A percentile compares a stretch with the other conserved stretches of the same genome.
Evolutionary conservation across 768 basidiomycete species (phyloP).

Genomic region (Trametes sanguinea): DNA sequence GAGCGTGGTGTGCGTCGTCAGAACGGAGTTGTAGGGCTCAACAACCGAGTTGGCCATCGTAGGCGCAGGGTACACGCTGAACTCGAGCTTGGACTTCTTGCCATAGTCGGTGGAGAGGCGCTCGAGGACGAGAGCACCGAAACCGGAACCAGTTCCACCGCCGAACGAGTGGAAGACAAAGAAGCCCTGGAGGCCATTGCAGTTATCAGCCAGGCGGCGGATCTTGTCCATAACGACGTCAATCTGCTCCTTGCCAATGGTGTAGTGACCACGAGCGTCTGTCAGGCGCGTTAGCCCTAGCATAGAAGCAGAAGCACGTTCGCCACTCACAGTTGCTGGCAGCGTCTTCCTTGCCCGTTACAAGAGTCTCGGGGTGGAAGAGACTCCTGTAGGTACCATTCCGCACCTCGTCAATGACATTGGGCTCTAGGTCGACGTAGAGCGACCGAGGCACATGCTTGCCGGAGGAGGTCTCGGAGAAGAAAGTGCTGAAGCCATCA

Average conservation of each 20-base stretch:
- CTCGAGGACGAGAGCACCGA: slow-evolving; percentile 96
- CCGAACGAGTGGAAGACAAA: slow-evolving; percentile 99
- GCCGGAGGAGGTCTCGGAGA: slow-evolving; percentile 95
- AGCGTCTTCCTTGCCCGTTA: slow-evolving; percentile 99
- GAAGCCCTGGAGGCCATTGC: slow-evolving; percentile 97
- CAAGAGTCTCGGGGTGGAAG: slow-evolving; percentile 98
- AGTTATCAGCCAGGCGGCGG: slow-evolving; percentile 96
- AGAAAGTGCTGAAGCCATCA: slow-evolving; percentile 98
- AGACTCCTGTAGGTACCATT: slow-evolving; percentile 94
- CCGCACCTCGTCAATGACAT: slow-evolving; percentile 96
- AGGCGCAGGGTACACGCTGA: slow-evolving; percentile 96
- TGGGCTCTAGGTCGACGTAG: slow-evolving; percentile 96
- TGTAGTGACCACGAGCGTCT: slow-evolving; percentile 99
- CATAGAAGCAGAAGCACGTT: neutral
- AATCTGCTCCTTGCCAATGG: slow-evolving; percentile 97
- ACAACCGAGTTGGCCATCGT: slow-evolving; percentile 95
- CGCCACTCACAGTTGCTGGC: slow-evolving; percentile 89
- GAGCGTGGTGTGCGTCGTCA: slow-evolving; percentile 98
- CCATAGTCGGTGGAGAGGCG: slow-evolving; percentile 98
- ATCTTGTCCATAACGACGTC: slow-evolving; percentile 97
- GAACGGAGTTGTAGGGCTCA: slow-evolving; percentile 97
- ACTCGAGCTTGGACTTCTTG: slow-evolving; percentile 99
- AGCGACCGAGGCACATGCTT: slow-evolving; percentile 98
- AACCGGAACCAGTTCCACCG: slow-evolving; percentile 98
- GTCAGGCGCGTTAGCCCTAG: slow-evolving; percentile 13